These are phyloP conservation scores for Trichocomaceae sp. DNA, from an alignment of 2,329 filamentous ascomycete genomes.

Conservation along the genomic window DNA sequence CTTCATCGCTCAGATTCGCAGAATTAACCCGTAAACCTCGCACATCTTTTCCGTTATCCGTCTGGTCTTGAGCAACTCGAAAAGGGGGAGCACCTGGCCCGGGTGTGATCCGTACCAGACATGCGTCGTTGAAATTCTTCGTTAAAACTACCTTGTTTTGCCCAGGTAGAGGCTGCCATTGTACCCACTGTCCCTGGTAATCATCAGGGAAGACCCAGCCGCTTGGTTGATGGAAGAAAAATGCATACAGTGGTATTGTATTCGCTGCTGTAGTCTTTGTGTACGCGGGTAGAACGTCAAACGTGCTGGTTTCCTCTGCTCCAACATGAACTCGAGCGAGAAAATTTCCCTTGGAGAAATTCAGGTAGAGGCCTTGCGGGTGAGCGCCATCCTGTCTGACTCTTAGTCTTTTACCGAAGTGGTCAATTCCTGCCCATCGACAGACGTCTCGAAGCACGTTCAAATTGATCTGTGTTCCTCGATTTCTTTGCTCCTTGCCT, in stretches of 20 bases:
- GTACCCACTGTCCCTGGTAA: background rate
- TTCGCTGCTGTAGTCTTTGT: background rate
- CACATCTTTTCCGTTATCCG: background rate
- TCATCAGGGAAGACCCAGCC: background rate
- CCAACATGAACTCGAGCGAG: background rate
- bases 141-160: background rate
- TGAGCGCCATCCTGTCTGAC: background rate
- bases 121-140: background rate
- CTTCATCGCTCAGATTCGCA: background rate
- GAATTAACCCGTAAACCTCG: background rate
- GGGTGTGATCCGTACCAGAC: background rate
- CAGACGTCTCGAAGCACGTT: background rate
- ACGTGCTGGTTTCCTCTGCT: background rate
- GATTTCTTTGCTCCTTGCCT: background rate
- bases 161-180: background rate
- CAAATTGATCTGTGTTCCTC: background rate
- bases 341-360: background rate
- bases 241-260: background rate
- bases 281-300: background rate
- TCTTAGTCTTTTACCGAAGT: background rate
- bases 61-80: background rate
- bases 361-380: background rate
- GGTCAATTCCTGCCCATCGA: background rate
- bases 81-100: background rate
- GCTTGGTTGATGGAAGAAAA: background rate